Conservation (phyloP, 805 yeast genomes). For the Maudiozyma turicensis region DNA sequence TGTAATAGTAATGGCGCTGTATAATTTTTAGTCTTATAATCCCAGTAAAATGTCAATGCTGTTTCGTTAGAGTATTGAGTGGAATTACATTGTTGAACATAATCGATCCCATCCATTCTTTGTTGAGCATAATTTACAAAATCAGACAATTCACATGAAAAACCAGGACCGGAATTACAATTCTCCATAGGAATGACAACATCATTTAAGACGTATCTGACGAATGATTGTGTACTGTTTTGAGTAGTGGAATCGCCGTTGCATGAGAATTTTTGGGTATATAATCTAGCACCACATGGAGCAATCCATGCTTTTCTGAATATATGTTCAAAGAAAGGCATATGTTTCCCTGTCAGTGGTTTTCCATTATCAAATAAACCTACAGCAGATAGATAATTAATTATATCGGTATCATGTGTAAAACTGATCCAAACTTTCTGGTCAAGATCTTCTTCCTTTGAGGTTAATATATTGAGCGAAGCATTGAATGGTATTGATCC, state of each 20-base stretch:
- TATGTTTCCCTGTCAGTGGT: constrained; percentile 35
- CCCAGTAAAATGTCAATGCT: constrained; percentile 17
- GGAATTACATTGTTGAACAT: constrained; percentile 26
- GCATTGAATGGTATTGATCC: constrained; percentile 53
- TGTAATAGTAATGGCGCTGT: neutral
- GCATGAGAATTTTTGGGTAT: constrained; percentile 37
- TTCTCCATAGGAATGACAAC: constrained; percentile 42
- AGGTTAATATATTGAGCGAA: constrained; percentile 39
- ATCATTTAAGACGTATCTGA: constrained; percentile 42
- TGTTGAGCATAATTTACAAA: constrained; percentile 27
- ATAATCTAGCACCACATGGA: constrained; percentile 50
- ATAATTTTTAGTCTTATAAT: neutral
- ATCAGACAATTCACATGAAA: constrained; percentile 34
- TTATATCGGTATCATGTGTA: constrained; percentile 65
- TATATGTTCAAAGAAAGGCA: constrained; percentile 8
- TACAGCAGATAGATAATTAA: constrained; percentile 52
- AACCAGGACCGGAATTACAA: constrained; percentile 48
- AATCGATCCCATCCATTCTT: constrained; percentile 26
- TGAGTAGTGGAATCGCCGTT: constrained; percentile 15
- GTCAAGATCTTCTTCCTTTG: constrained; percentile 37
- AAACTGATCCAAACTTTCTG: constrained; percentile 56
- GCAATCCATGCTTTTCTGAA: constrained; percentile 41
- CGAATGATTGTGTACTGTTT: constrained; percentile 20
- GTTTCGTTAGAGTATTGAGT: constrained; percentile 11
- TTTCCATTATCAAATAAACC: constrained; percentile 37